These are phyloP conservation scores for Clonostachys rhizophaga DNA, from an alignment of 2,329 filamentous ascomycete species.

Conservation along the genomic window DNA sequence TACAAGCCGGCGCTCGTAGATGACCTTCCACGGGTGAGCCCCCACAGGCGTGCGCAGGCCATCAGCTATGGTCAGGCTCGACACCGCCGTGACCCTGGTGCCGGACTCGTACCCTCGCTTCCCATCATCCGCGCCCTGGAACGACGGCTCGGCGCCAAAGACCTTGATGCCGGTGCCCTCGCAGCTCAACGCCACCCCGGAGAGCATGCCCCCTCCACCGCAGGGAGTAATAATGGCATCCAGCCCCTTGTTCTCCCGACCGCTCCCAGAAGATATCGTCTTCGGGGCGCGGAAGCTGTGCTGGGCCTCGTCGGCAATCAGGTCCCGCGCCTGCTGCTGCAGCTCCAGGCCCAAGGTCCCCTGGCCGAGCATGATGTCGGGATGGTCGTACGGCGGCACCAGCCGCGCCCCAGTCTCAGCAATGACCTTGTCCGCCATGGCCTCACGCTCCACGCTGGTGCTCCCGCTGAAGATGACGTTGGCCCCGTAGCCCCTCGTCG, in stretches of 20 bases:
- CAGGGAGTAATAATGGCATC: constrained; percentile 78
- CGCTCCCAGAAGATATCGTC: background rate
- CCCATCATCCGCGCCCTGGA: constrained; percentile 80
- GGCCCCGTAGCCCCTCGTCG: constrained; percentile 74
- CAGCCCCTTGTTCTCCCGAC: constrained; percentile 28
- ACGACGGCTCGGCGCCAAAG: constrained; percentile 82
- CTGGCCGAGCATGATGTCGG: constrained; percentile 86
- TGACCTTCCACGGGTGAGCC: constrained; percentile 68
- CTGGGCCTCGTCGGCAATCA: constrained; percentile 31
- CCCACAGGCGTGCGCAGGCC: constrained; percentile 83
- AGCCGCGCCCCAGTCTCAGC: constrained; percentile 69
- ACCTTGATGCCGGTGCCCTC: constrained; percentile 68
- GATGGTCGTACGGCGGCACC: constrained; percentile 89
- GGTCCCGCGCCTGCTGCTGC: constrained; percentile 61
- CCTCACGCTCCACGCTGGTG: constrained; percentile 77
- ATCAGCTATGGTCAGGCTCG: constrained; percentile 80
- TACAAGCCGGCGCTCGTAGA: constrained; percentile 69
- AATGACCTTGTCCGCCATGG: constrained; percentile 65
- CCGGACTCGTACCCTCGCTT: constrained; percentile 64
- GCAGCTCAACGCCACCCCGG: constrained; percentile 74
- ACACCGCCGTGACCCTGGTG: constrained; percentile 61
- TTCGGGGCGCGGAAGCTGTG: constrained; percentile 2
- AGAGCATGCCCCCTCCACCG: constrained; percentile 84
- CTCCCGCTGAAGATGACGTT: constrained; percentile 76
- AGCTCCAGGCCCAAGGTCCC: constrained; percentile 86